A percentile compares a stretch with the other conserved stretches of the same genome.
Conservation (phyloP, 805 yeast species). For the Ogataea trehalophila region DNA sequence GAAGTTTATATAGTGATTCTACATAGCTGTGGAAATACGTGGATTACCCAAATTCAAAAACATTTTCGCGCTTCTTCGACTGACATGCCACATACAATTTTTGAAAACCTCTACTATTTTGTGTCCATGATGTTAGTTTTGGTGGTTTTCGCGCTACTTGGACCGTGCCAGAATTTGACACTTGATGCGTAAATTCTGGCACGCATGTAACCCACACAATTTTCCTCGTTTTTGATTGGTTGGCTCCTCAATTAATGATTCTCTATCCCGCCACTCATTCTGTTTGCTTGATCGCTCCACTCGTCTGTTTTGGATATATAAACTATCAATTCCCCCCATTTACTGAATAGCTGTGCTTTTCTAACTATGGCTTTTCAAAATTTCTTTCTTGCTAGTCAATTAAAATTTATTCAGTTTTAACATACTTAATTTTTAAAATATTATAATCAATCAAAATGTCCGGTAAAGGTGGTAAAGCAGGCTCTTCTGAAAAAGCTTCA, state of each 20-base stretch:
- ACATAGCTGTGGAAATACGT: too few species aligned
- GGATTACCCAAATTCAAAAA: background rate
- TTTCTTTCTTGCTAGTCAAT: too few species aligned
- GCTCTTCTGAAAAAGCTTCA: conserved; percentile 89
- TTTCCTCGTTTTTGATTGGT: background rate
- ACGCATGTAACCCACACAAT: conserved; percentile 1
- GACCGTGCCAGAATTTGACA: conserved; percentile 20
- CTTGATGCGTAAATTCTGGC: conserved; percentile 13
- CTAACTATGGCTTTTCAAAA: too few species aligned
- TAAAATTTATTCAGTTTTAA: too few species aligned
- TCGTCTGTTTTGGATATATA: background rate
- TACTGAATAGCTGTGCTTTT: too few species aligned
- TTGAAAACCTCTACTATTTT: conserved; percentile 5
- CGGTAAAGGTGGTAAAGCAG: conserved; percentile 91
- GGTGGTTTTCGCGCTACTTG: conserved; percentile 15
- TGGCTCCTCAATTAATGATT: background rate
- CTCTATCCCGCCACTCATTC: background rate
- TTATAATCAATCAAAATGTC: conserved; percentile 32
- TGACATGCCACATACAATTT: conserved; percentile 16
- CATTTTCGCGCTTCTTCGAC: conserved; percentile 4
- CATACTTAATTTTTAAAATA: background rate
- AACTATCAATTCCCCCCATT: background rate
- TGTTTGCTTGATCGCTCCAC: background rate
- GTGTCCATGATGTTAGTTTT: conserved; percentile 7
- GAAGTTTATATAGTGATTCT: too few species aligned